phyloP scores from a whole-genome alignment of 2,329 filamentous ascomycete genomes.

The Botrytis paeoniae region DNA sequence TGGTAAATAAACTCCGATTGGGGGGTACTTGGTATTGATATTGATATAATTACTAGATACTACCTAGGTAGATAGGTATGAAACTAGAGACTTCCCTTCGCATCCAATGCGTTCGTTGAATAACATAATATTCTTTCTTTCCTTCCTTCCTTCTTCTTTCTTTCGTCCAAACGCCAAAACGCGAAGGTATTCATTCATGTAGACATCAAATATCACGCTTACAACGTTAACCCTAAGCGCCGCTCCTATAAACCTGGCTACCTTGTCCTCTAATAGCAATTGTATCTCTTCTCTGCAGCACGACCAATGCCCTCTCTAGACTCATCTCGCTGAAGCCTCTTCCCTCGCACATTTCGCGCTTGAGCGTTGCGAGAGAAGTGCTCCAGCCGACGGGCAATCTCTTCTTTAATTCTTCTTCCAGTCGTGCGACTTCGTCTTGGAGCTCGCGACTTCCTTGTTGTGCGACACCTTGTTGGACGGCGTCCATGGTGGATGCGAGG shows the following conservation, averaged over 20 bases:
- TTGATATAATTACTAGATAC: background rate
- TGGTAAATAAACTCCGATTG: background rate
- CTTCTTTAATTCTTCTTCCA: conserved; percentile 85
- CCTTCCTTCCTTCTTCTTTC: background rate
- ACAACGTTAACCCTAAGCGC: conserved; percentile 47
- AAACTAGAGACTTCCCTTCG: background rate
- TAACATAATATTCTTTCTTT: background rate
- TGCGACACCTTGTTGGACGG: conserved; percentile 78
- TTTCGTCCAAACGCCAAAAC: conserved; percentile 13
- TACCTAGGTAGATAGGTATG: background rate
- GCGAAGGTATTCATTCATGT: background rate
- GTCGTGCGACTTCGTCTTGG: conserved; percentile 81
- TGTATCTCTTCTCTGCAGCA: conserved; percentile 84
- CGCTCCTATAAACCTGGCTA: conserved; percentile 70
- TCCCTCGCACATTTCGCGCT: conserved; percentile 86
- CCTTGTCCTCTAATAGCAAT: conserved; percentile 78
- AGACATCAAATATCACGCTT: conserved; percentile 9
- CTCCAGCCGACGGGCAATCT: conserved; percentile 93
- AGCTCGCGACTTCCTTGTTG: conserved; percentile 82
- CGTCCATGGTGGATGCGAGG: conserved; percentile 96
- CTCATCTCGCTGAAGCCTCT: conserved; percentile 87
- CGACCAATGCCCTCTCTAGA: conserved; percentile 77
- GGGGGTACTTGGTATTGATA: background rate
- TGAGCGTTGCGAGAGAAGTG: conserved; percentile 80
- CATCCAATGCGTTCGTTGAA: background rate